These are phyloP conservation scores for Ilyonectria robusta DNA, from an alignment of 2,329 filamentous ascomycete genomes.

Conservation along the genomic window DNA sequence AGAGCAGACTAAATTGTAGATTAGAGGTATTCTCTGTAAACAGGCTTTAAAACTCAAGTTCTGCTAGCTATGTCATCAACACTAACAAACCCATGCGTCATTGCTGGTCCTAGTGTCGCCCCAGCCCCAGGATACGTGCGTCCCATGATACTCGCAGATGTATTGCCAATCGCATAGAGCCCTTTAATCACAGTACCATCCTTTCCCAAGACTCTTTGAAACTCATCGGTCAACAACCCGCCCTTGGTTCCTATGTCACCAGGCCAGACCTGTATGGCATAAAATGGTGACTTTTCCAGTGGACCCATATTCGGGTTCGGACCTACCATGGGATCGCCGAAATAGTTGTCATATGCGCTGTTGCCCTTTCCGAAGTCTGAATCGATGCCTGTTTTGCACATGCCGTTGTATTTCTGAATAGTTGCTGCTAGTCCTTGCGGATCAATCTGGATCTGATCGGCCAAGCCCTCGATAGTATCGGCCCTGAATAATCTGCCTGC, in stretches of 20 bases:
- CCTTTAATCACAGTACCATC: too few species aligned
- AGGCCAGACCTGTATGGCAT: constrained; percentile 4
- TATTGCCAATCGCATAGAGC: constrained; percentile 9
- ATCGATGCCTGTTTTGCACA: too few species aligned
- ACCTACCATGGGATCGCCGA: too few species aligned
- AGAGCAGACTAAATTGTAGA: background rate
- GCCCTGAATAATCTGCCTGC: too few species aligned
- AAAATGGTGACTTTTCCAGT: constrained; percentile 4
- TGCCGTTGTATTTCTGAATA: too few species aligned
- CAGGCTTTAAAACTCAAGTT: too few species aligned
- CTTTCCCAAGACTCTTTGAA: background rate
- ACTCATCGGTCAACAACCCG: constrained; percentile 1
- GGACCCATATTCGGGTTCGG: constrained; percentile 9
- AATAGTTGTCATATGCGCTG: too few species aligned
- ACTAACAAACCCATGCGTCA: constrained; percentile 15
- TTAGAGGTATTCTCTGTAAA: background rate
- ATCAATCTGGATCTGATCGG: too few species aligned
- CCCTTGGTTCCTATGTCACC: constrained; percentile 10
- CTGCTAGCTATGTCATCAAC: too few species aligned
- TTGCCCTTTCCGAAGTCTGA: too few species aligned
- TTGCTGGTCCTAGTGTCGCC: constrained; percentile 21
- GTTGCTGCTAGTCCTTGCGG: too few species aligned
- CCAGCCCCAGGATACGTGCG: constrained; percentile 21
- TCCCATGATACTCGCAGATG: constrained; percentile 25
- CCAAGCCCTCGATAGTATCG: too few species aligned